Evolutionary conservation across 1,284 basidiomycete species (phyloP).

Genomic region (Omphalotus olearius): DNA sequence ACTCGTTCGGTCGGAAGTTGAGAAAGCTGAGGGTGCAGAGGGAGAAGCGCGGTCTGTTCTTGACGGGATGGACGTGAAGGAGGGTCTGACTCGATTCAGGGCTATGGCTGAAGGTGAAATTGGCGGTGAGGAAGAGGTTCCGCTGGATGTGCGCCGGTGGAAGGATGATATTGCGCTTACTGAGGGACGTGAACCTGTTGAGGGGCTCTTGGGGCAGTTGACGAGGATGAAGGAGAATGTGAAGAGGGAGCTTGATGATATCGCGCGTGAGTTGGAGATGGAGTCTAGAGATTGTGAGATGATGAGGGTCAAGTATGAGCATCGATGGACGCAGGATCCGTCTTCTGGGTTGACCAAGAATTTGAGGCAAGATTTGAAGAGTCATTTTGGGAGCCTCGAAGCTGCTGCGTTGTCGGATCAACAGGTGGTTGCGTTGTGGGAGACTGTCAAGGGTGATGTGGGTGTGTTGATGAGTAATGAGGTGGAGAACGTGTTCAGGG

Average conservation of each 20-base stretch:
- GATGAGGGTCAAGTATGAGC: conserved; percentile 83
- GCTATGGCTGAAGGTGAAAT: conserved; percentile 73
- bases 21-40: conserved; percentile 82
- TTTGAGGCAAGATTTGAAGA: conserved; percentile 77
- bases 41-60: conserved; percentile 77
- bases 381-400: conserved; percentile 71
- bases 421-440: conserved; percentile 78
- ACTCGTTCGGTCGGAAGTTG: conserved; percentile 85
- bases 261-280: conserved; percentile 64
- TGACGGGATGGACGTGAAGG: conserved; percentile 81
- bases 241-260: conserved; percentile 54
- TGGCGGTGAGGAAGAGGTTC: conserved; percentile 67
- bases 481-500: conserved; percentile 71
- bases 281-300: conserved; percentile 84
- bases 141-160: conserved; percentile 72
- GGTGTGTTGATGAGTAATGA: conserved; percentile 59
- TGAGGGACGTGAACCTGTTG: conserved; percentile 65
- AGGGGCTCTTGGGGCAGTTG: conserved; percentile 59
- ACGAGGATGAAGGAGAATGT: conserved; percentile 60
- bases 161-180: conserved; percentile 70
- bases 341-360: conserved; percentile 70
- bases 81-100: conserved; percentile 72
- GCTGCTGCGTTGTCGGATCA: conserved; percentile 78
- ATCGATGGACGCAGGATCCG: conserved; percentile 89
- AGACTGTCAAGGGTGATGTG: conserved; percentile 66